Percentiles rank a stretch among this genome's conserved stretches.
phyloP scores from a whole-genome alignment of 2,329 filamentous ascomycete genomes.

The Botrytis fragariae region DNA sequence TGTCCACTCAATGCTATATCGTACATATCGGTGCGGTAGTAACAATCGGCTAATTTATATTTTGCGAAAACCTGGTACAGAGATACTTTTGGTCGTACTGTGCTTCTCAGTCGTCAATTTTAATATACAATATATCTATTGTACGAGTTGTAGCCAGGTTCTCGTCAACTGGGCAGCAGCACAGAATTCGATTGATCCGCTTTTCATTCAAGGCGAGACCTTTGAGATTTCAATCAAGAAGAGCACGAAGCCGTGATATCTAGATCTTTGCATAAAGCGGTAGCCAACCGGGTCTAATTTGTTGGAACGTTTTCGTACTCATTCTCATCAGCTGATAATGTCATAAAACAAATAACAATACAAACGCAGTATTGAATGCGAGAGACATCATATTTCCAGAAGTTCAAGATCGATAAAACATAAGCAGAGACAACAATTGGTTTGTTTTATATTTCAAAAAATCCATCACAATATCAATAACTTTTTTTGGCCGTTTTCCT shows the following conservation, averaged over 20 bases:
- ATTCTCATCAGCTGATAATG: constrained; percentile 12
- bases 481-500: background rate
- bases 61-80: constrained; percentile 15
- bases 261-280: constrained; percentile 18
- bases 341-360: background rate
- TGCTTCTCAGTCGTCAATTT: background rate
- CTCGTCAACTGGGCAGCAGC: constrained; percentile 21
- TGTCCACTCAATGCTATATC: constrained; percentile 19
- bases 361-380: background rate
- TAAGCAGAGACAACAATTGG: background rate
- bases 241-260: constrained; percentile 14
- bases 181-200: constrained; percentile 20
- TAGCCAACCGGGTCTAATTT: constrained; percentile 17
- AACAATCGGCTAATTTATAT: constrained; percentile 20
- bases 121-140: background rate
- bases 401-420: background rate
- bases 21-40: constrained; percentile 16
- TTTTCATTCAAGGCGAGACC: constrained; percentile 13
- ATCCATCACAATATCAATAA: background rate
- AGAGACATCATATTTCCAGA: background rate
- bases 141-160: constrained; percentile 19
- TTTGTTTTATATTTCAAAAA: background rate
- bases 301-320: constrained; percentile 8
- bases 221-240: background rate
- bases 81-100: background rate